These are phyloP conservation scores for Gynochthodes officinalis DNA, from an alignment of 257 asterid genomes.

Conservation along the genomic window DNA sequence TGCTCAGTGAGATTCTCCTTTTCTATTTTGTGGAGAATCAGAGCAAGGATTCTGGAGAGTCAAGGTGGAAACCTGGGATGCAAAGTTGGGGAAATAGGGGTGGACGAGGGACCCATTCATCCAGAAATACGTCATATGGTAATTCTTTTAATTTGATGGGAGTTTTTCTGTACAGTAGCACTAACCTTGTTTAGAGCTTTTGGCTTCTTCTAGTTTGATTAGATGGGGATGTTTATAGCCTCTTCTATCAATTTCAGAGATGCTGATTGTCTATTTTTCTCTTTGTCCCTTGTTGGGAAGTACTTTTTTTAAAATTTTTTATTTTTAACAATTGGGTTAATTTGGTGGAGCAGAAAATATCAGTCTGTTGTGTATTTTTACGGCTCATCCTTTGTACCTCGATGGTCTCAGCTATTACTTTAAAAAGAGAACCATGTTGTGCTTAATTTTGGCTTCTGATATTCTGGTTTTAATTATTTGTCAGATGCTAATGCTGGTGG, in stretches of 20 bases:
- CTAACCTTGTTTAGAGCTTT: not conserved
- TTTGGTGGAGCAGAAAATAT: slow-evolving; percentile 9
- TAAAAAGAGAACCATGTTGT: slow-evolving; percentile 3
- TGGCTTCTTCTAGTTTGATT: not conserved
- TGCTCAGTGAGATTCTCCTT: slow-evolving; percentile 10
- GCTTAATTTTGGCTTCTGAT: slow-evolving; percentile 14
- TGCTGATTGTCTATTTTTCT: not conserved
- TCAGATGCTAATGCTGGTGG: slow-evolving; percentile 66
- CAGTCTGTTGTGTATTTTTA: not conserved
- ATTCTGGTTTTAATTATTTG: slow-evolving; percentile 17
- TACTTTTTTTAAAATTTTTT: too few species aligned
- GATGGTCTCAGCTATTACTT: not conserved
- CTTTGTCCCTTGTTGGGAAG: not conserved
- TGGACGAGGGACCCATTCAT: slow-evolving; percentile 55
- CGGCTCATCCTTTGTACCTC: not conserved
- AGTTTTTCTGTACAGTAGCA: not conserved
- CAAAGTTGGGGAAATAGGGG: slow-evolving; percentile 61
- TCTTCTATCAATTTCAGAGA: not conserved
- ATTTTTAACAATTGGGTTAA: not conserved
- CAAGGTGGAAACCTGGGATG: slow-evolving; percentile 61
- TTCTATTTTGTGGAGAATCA: slow-evolving; percentile 43
- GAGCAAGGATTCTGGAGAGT: slow-evolving; percentile 60
- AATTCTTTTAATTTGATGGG: slow-evolving; percentile 17
- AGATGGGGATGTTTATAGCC: not conserved
- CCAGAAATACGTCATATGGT: slow-evolving; percentile 61